These are phyloP conservation scores for Petunia axillaris DNA, from an alignment of 257 asterid species.

Conservation along the genomic window DNA sequence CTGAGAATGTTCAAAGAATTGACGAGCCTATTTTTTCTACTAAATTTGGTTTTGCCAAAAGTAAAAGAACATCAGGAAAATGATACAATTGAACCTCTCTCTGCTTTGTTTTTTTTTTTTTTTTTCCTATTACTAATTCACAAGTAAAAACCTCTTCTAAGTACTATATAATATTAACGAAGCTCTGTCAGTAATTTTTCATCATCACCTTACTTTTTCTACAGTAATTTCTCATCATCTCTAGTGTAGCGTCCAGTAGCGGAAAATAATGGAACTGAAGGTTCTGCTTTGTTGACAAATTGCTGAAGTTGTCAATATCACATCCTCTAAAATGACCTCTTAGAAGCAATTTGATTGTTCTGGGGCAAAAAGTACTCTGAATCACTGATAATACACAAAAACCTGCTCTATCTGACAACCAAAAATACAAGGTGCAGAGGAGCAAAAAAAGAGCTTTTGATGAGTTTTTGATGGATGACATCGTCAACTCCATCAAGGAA, in stretches of 20 bases:
- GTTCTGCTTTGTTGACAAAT: constrained; percentile 29
- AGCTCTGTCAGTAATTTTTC: not conserved
- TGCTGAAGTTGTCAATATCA: constrained; percentile 21
- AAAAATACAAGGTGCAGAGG: constrained; percentile 35
- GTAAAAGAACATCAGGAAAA: not conserved
- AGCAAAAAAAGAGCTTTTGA: constrained; percentile 39
- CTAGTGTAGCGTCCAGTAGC: not conserved
- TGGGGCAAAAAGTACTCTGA: constrained; percentile 46
- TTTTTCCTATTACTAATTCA: too few relatives aligned
- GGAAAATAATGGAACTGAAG: not conserved
- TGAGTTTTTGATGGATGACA: constrained; percentile 27
- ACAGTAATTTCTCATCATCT: not conserved
- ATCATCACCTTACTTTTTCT: not conserved
- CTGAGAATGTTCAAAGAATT: not conserved
- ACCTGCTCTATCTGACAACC: constrained; percentile 49
- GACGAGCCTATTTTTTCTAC: not conserved
- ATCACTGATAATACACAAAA: constrained; percentile 44
- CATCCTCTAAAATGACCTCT: constrained; percentile 27
- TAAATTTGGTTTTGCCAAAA: not conserved
- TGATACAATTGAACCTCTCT: not conserved
- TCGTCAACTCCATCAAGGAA: constrained; percentile 4
- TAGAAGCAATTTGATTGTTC: constrained; percentile 22
- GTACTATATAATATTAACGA: not conserved
- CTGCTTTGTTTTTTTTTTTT: not conserved
- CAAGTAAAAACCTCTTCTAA: constrained; percentile 6